Evolutionary conservation across 1,284 basidiomycete species (phyloP), one percentile per base, ranked within the genome.

Genomic region (Ceratobasidium sp.): DNA sequence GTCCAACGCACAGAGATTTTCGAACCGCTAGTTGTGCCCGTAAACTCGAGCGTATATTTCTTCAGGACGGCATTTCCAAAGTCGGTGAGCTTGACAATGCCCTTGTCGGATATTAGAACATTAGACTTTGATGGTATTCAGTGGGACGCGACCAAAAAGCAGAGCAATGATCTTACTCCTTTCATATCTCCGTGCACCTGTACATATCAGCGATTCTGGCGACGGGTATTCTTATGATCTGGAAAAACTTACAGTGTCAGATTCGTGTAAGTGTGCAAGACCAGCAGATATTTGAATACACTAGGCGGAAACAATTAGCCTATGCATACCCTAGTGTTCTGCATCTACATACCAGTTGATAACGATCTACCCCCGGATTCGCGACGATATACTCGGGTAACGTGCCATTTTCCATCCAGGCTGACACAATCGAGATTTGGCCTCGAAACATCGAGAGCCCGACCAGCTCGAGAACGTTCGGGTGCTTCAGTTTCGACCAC

Each of bases 401-500:
- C 1, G 34, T 39, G 9, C 65, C 65, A 22, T 54, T 56, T 29
- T 68, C n/a, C 49, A 56, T 56, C 65, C 65, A 68, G n/a, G 49
- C 9, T 11, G 65, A 68, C 7, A 68, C 37, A n/a, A 56, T 31
- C 19, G 51, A 34, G 11, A 68, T 68, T 4, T 22, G 34, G 13
- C 37, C 37, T 24, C 22, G n/a, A 34, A 54, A 54, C 5, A 7
- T 22, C n/a, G 49, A 49, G 37, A 68, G 39, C 34, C 65, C 65
- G 19, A 68, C 6, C 16, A 56, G 16, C 16, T 68, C 51, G 29
- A 68, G 29, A 8, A 68, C 16, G 19, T 51, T 51, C 1, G 49
- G 49, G 24, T 68, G 49, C 19, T 56, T 37, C n/a, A 49, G 53
- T 41, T 68, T 68, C 5, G 65, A 68, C 65, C 65, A 68, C 29